Evolutionary conservation across 352 stramenopile species (phyloP).

Genomic region (Pythium periplocum): DNA sequence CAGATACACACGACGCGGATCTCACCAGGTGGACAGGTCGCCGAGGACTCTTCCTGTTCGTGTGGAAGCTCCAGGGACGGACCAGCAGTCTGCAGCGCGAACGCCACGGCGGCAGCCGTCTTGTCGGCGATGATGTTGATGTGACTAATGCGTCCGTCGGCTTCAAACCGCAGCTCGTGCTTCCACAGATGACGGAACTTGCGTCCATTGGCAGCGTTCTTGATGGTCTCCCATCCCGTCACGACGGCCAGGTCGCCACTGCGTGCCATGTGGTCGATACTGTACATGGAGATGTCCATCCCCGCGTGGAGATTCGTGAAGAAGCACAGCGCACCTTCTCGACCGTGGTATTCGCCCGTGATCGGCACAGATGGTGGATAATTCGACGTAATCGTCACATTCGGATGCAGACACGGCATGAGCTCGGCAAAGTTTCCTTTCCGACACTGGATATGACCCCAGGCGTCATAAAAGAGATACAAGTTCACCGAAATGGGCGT

Average conservation of each 20-base stretch:
- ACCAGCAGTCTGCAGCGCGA: slow-evolving; percentile 52
- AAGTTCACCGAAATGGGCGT: slow-evolving; percentile 58
- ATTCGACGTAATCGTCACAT: slow-evolving; percentile 72
- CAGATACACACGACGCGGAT: slow-evolving; percentile 80
- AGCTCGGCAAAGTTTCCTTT: slow-evolving; percentile 79
- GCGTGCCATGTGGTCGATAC: slow-evolving; percentile 60
- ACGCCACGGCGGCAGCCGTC: slow-evolving; percentile 68
- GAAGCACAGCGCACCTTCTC: slow-evolving; percentile 59
- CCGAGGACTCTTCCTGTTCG: slow-evolving; percentile 51
- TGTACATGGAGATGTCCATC: slow-evolving; percentile 71
- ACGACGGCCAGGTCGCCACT: slow-evolving; percentile 71
- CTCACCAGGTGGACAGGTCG: slow-evolving; percentile 69
- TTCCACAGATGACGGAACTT: slow-evolving; percentile 82
- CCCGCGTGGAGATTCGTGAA: slow-evolving; percentile 63
- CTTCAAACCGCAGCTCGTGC: slow-evolving; percentile 76
- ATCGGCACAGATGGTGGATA: slow-evolving; percentile 67
- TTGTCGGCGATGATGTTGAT: slow-evolving; percentile 86
- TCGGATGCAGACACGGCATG: slow-evolving; percentile 72
- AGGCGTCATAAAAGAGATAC: slow-evolving; percentile 67
- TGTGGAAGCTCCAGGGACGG: slow-evolving; percentile 54
- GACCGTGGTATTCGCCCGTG: slow-evolving; percentile 61
- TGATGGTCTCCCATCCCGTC: slow-evolving; percentile 70
- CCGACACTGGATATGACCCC: slow-evolving; percentile 60
- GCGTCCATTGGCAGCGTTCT: slow-evolving; percentile 55
- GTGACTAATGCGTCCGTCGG: slow-evolving; percentile 73